Conservation (phyloP, 148 eudicot genomes). For the Oxyria digyna region DNA sequence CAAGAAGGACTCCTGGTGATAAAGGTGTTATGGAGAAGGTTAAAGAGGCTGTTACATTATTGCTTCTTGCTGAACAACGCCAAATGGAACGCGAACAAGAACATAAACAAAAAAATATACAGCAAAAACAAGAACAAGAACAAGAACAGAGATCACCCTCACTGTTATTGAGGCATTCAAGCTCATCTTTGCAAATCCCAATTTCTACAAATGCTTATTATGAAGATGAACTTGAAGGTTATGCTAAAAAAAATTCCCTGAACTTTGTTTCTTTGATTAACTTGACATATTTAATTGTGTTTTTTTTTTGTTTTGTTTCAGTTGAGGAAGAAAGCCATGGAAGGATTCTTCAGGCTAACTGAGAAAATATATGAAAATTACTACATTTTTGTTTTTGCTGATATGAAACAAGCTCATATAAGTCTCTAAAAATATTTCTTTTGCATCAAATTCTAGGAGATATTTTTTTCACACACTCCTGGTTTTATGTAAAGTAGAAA, state of each 20-base stretch:
- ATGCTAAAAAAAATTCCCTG: constrained; percentile 3
- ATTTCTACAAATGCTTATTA: constrained; percentile 36
- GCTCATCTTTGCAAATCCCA: constrained; percentile 27
- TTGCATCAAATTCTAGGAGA: constrained; percentile 1
- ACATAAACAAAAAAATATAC: background rate
- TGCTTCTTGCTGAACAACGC: constrained; percentile 36
- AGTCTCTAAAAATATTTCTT: background rate
- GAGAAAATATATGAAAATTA: constrained; percentile 10
- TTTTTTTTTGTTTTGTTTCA: constrained; percentile 12
- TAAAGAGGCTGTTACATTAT: constrained; percentile 52
- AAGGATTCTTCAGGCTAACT: constrained; percentile 59
- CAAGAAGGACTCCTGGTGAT: constrained; percentile 33
- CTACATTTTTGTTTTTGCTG: background rate
- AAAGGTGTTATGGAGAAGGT: constrained; percentile 61
- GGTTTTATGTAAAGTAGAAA: background rate
- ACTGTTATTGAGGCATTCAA: constrained; percentile 13
- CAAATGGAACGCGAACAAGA: background rate
- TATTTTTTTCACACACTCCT: background rate
- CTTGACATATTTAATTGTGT: background rate
- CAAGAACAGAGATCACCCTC: constrained; percentile 9
- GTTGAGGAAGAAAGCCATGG: constrained; percentile 60
- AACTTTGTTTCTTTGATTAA: background rate
- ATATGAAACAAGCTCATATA: background rate
- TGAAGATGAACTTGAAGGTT: constrained; percentile 21
- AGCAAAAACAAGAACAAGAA: background rate